These are phyloP conservation scores for Adiantum capillusveneris DNA, from an alignment of 75 land plant genomes.

Conservation along the genomic window DNA sequence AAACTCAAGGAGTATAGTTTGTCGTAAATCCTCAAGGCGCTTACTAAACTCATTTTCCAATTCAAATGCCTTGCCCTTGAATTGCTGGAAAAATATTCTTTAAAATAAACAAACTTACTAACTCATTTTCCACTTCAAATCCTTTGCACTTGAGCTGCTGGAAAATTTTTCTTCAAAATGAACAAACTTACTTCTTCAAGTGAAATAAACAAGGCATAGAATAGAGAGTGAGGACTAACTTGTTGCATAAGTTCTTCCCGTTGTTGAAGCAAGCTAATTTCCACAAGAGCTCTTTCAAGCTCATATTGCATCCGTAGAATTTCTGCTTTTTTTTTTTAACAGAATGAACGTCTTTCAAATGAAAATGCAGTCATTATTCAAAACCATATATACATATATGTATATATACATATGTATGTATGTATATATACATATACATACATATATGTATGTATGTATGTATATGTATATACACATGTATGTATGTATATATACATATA, in stretches of 20 bases:
- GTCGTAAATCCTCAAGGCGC: not conserved
- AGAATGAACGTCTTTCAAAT: no score
- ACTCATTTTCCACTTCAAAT: not conserved
- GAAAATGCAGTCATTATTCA: no score
- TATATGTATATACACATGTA: no score
- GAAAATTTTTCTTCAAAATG: not conserved
- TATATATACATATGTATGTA: no score
- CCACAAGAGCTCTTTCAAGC: conserved; percentile 6
- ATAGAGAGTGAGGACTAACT: not conserved
- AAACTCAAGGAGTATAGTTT: conserved; percentile 2
- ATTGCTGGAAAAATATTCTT: not conserved
- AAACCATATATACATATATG: no score
- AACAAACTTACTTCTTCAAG: no score
- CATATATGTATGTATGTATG: no score
- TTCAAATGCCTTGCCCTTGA: conserved; percentile 1
- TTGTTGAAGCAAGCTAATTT: not conserved
- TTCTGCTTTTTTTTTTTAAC: not conserved
- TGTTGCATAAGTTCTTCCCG: conserved; percentile 5
- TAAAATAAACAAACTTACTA: not conserved
- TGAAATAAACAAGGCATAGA: no score
- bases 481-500: no score
- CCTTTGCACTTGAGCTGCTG: conserved; percentile 1
- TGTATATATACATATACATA: no score
- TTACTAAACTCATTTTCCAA: not conserved
- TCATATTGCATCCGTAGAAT: conserved; percentile 7